Evolutionary conservation across 257 asterid genomes (phyloP).

Genomic region (Solanum pinnatisectum): DNA sequence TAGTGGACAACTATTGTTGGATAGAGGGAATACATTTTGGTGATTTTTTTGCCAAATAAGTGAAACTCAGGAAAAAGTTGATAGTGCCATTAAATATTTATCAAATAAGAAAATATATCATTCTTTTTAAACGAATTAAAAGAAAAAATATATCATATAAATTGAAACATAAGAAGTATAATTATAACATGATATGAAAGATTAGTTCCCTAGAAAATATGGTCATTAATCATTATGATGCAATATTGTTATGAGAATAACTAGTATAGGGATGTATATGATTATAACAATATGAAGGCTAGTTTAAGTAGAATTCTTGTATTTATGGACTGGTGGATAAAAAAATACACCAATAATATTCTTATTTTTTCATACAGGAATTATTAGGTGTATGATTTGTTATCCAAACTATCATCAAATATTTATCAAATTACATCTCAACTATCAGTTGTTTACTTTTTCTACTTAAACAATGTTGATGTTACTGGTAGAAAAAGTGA

Average conservation of each 20-base stretch:
- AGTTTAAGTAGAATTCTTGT: background rate
- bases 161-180: background rate
- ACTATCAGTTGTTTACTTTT: background rate
- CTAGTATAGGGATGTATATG: background rate
- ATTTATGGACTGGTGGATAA: background rate
- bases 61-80: no score
- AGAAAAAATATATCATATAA: background rate
- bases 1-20: background rate
- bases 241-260: background rate
- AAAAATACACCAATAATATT: background rate
- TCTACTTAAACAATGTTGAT: background rate
- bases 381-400: background rate
- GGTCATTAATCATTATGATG: background rate
- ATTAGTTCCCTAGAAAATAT: background rate
- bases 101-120: background rate
- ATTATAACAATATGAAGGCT: background rate
- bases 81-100: background rate
- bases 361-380: no score
- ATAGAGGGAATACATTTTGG: no score
- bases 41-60: background rate
- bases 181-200: background rate
- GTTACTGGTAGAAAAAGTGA: background rate
- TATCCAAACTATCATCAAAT: background rate
- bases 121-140: no score
- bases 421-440: background rate